These are phyloP conservation scores for Lathyrus aphaca DNA, from an alignment of 306 rosid genomes.

Conservation along the genomic window DNA sequence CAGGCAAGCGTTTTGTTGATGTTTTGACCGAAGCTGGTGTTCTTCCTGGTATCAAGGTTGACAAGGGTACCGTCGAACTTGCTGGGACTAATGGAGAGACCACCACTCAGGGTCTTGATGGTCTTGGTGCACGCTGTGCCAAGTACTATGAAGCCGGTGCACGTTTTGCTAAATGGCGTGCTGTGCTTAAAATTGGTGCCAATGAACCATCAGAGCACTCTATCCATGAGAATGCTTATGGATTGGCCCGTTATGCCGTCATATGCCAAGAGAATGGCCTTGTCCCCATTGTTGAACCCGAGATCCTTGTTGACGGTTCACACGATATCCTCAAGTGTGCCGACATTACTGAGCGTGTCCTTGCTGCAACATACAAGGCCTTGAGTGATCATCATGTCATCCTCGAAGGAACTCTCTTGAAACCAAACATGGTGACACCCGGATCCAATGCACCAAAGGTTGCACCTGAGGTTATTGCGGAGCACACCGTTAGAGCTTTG, in stretches of 20 bases:
- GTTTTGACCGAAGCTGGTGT: slow-evolving; percentile 50
- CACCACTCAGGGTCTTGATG: slow-evolving; percentile 54
- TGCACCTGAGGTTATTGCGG: slow-evolving; percentile 44
- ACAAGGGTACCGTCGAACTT: slow-evolving; percentile 49
- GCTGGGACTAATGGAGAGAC: slow-evolving; percentile 48
- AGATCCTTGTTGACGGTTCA: slow-evolving; percentile 54
- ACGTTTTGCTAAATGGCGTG: slow-evolving; percentile 53
- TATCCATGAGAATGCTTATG: slow-evolving; percentile 46
- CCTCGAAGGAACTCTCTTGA: slow-evolving; percentile 50
- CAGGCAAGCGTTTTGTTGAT: slow-evolving; percentile 49
- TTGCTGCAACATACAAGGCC: slow-evolving; percentile 50
- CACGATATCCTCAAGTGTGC: slow-evolving; percentile 51
- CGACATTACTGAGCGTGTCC: slow-evolving; percentile 38
- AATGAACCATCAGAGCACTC: slow-evolving; percentile 47
- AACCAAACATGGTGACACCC: slow-evolving; percentile 55
- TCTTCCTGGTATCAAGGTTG: slow-evolving; percentile 55
- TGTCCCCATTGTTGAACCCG: slow-evolving; percentile 53
- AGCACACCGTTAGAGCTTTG: slow-evolving; percentile 49
- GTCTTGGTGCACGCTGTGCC: slow-evolving; percentile 41
- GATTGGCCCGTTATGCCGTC: slow-evolving; percentile 48
- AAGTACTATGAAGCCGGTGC: slow-evolving; percentile 52
- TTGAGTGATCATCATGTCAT: slow-evolving; percentile 50
- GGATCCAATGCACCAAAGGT: slow-evolving; percentile 48
- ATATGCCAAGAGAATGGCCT: slow-evolving; percentile 54
- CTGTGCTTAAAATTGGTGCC: slow-evolving; percentile 46